Evolutionary conservation across 176 grass and related monocot species (phyloP).

Genomic region (barley (Hordeum vulgare)): MorexV3_pseudomolecules_assembly NC_058521.1:22686180-22686679

Average conservation of each 20-base stretch:
- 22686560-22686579: not conserved
- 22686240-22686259: not conserved
- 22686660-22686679: not conserved
- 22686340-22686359: not conserved
- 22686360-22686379: not conserved
- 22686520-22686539: not conserved
- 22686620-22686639: not conserved
- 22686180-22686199: not conserved
- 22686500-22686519: not conserved
- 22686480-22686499: conserved; percentile 5
- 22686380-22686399: not conserved
- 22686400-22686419: not conserved
- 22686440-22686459: not conserved
- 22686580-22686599: conserved; percentile 1
- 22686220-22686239: not conserved
- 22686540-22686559: not conserved
- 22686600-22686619: not conserved
- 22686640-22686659: not conserved
- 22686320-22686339: not conserved
- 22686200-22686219: not conserved
- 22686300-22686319: not conserved
- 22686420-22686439: not conserved
- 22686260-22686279: not conserved
- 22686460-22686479: not conserved
- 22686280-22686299: not conserved